Evolutionary conservation across 1,139 yeast species (phyloP).

Genomic region (Suhomyces yuchorum): DNA sequence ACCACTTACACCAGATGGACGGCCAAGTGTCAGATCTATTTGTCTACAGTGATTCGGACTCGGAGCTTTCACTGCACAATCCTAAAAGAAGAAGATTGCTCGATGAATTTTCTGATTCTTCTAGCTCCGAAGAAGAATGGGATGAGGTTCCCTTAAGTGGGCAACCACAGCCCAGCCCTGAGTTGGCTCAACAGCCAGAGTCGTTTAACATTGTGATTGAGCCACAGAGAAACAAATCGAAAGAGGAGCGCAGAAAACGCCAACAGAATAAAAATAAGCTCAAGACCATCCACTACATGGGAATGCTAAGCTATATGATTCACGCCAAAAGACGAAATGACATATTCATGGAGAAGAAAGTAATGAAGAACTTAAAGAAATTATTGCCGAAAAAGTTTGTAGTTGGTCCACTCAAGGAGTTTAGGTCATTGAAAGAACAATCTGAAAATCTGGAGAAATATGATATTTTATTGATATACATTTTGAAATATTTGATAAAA

Average conservation of each 20-base stretch:
- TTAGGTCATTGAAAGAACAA: neutral
- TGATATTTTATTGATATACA: conserved; percentile 32
- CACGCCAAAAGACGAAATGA: conserved; percentile 30
- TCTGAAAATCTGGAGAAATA: conserved; percentile 10
- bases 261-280: conserved; percentile 15
- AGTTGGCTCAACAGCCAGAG: neutral
- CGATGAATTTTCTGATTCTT: conserved; percentile 8
- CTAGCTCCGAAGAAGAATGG: conserved; percentile 24
- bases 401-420: conserved; percentile 21
- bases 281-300: conserved; percentile 27
- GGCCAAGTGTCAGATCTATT: conserved; percentile 12
- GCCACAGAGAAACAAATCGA: conserved; percentile 3
- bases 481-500: conserved; percentile 38
- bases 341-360: conserved; percentile 23
- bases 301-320: conserved; percentile 29
- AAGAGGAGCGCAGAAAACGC: neutral
- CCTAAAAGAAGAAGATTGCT: conserved; percentile 8
- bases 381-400: conserved; percentile 29
- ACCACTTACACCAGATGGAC: neutral
- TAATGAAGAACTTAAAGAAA: conserved; percentile 28
- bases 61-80: conserved; percentile 4
- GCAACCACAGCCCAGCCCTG: neutral
- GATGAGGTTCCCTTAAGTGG: conserved; percentile 24
- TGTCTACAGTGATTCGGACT: conserved; percentile 10
- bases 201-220: conserved; percentile 7